Percentiles rank a stretch among this genome's conserved stretches.
Evolutionary conservation across 1,284 basidiomycete species (phyloP).

Genomic region (Taiwanofungus camphoratus): DNA sequence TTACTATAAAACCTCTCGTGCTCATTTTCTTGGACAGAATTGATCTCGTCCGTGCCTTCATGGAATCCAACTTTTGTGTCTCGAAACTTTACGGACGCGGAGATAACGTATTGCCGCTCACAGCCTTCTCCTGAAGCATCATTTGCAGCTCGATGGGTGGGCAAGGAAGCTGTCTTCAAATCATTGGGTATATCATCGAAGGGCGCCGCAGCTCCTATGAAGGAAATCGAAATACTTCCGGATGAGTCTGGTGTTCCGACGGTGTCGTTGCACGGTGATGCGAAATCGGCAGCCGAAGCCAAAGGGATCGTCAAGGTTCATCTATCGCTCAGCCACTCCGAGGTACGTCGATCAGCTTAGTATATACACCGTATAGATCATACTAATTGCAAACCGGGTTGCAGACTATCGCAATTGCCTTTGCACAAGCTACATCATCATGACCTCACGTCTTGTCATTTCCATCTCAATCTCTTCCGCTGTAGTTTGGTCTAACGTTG

Average conservation of each 20-base stretch:
- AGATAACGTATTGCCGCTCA: constrained; percentile 82
- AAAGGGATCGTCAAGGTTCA: constrained; percentile 76
- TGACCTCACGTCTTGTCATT: constrained; percentile 17
- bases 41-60: constrained; percentile 90
- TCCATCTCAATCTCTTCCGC: neutral
- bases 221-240: constrained; percentile 93
- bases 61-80: constrained; percentile 85
- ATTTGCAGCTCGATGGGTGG: constrained; percentile 95
- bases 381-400: constrained; percentile 17
- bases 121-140: constrained; percentile 88
- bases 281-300: constrained; percentile 63
- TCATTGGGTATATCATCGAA: constrained; percentile 88
- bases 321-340: constrained; percentile 89
- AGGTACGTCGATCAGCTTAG: constrained; percentile 44
- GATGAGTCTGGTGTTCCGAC: constrained; percentile 64
- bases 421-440: constrained; percentile 59
- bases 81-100: constrained; percentile 91
- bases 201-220: constrained; percentile 90
- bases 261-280: constrained; percentile 82
- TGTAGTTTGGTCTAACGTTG: constrained; percentile 5
- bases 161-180: constrained; percentile 99
- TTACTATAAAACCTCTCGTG: constrained; percentile 3
- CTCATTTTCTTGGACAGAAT: constrained; percentile 48
- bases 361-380: constrained; percentile 3
- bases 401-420: constrained; percentile 76